Evolutionary conservation across 257 asterid genomes (phyloP).

Genomic region (Craterostigma plantagineum): DNA sequence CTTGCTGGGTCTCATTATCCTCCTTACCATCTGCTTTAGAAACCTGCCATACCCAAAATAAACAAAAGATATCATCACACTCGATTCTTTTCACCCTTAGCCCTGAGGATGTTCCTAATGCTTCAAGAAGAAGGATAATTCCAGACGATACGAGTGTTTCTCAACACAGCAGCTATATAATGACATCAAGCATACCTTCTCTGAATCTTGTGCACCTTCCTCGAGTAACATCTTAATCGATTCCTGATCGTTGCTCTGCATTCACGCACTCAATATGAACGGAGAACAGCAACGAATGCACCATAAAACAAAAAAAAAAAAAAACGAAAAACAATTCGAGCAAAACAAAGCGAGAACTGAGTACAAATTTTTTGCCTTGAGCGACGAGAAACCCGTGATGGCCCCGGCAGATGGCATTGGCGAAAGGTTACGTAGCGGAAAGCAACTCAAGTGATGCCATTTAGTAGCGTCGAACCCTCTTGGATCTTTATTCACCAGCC

Average conservation of each 20-base stretch:
- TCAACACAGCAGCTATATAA: neutral
- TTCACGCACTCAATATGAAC: slow-evolving; percentile 2
- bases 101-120: no score
- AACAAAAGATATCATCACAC: slow-evolving; percentile 2
- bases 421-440: slow-evolving; percentile 22
- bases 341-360: neutral
- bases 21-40: slow-evolving; percentile 16
- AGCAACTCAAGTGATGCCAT: slow-evolving; percentile 83
- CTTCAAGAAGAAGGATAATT: no score
- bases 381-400: slow-evolving; percentile 61
- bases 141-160: neutral
- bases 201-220: slow-evolving; percentile 14
- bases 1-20: slow-evolving; percentile 15
- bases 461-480: slow-evolving; percentile 75
- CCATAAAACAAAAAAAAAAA: no score
- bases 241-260: slow-evolving; percentile 64
- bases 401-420: slow-evolving; percentile 29
- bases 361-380: slow-evolving; percentile 26
- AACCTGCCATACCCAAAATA: slow-evolving; percentile 20
- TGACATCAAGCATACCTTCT: slow-evolving; percentile 22
- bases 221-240: slow-evolving; percentile 25
- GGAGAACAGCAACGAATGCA: neutral
- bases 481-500: slow-evolving; percentile 51
- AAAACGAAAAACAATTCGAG: no score
- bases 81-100: neutral